phyloP scores from a whole-genome alignment of 176 grass and related monocot genomes.

The Chloris gayana region DNA sequence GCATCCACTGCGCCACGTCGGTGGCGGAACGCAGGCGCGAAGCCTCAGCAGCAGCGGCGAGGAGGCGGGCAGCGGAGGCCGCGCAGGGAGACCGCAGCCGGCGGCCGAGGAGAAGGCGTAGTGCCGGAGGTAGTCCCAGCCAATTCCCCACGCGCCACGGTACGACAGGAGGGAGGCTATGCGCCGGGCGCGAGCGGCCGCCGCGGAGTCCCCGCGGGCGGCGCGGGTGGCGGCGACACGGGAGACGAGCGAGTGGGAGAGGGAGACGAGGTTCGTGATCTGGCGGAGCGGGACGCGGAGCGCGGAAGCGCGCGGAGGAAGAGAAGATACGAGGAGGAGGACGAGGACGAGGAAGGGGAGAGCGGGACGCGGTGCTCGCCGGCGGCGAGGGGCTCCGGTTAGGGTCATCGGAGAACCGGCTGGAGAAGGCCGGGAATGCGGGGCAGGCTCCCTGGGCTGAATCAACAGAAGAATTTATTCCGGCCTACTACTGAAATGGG shows the following conservation, averaged over 20 bases:
- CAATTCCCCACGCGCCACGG: conserved; percentile 61
- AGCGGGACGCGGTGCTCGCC: conserved; percentile 22
- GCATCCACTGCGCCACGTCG: conserved; percentile 59
- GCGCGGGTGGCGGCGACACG: conserved; percentile 68
- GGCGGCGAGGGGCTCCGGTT: conserved; percentile 42
- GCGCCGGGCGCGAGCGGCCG: conserved; percentile 51
- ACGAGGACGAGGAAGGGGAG: conserved; percentile 28
- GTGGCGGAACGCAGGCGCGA: conserved; percentile 50
- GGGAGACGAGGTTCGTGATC: conserved; percentile 59
- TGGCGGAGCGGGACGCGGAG: conserved; percentile 51
- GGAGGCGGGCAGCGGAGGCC: conserved; percentile 46
- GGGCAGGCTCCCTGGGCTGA: not conserved
- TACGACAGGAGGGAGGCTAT: conserved; percentile 58
- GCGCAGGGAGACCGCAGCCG: conserved; percentile 48
- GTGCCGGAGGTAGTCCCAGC: conserved; percentile 88
- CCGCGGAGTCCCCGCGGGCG: conserved; percentile 58
- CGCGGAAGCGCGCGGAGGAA: conserved; percentile 33
- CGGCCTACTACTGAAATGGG: not conserved
- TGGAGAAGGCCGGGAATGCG: not conserved
- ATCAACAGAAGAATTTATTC: not conserved
- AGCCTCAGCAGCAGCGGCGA: conserved; percentile 56
- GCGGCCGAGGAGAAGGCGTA: conserved; percentile 58
- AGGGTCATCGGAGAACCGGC: conserved; percentile 30
- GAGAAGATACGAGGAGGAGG: conserved; percentile 41
- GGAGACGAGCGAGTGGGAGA: conserved; percentile 87